A percentile compares a stretch with the other conserved stretches of the same genome.
Evolutionary conservation across 2,329 filamentous ascomycete genomes (phyloP).

Genomic region (Tolypocladium nubicola): DNA sequence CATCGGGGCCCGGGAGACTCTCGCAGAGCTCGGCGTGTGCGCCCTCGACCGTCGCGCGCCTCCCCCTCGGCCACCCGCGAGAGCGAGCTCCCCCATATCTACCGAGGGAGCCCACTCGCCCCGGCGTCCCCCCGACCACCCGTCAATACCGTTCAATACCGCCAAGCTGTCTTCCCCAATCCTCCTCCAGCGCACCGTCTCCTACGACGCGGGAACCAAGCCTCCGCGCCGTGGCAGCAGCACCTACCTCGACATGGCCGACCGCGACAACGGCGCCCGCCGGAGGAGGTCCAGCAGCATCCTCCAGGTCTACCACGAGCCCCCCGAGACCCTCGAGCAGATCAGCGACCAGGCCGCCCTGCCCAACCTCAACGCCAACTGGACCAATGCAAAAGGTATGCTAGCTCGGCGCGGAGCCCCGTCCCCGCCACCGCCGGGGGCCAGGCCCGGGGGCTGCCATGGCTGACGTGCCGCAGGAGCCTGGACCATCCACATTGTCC

Average conservation of each 20-base stretch:
- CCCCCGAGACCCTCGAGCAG: slow-evolving; percentile 91
- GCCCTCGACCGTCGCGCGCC: background rate
- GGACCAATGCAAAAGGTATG: slow-evolving; percentile 97
- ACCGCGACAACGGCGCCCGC: slow-evolving; percentile 55
- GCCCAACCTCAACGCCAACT: slow-evolving; percentile 94
- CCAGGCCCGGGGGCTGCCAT: background rate
- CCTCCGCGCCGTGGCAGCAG: slow-evolving; percentile 53
- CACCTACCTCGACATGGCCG: slow-evolving; percentile 48
- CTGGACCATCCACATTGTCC: slow-evolving; percentile 93
- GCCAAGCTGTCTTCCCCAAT: slow-evolving; percentile 92
- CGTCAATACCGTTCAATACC: slow-evolving; percentile 68
- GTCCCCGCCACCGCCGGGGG: background rate
- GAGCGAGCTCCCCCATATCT: background rate
- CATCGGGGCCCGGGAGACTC: background rate
- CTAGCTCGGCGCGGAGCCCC: slow-evolving; percentile 1
- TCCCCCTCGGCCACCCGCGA: background rate
- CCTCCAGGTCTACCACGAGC: slow-evolving; percentile 86
- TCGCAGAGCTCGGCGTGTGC: background rate
- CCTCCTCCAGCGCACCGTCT: slow-evolving; percentile 79
- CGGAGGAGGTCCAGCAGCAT: slow-evolving; percentile 95
- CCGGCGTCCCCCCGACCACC: slow-evolving; percentile 5
- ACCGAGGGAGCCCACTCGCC: background rate
- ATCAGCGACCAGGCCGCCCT: slow-evolving; percentile 91
- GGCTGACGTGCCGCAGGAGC: slow-evolving; percentile 52
- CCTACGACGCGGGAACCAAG: slow-evolving; percentile 76